Evolutionary conservation across 768 basidiomycete genomes (phyloP).

Genomic region (Infundibulicybe gibba): DNA sequence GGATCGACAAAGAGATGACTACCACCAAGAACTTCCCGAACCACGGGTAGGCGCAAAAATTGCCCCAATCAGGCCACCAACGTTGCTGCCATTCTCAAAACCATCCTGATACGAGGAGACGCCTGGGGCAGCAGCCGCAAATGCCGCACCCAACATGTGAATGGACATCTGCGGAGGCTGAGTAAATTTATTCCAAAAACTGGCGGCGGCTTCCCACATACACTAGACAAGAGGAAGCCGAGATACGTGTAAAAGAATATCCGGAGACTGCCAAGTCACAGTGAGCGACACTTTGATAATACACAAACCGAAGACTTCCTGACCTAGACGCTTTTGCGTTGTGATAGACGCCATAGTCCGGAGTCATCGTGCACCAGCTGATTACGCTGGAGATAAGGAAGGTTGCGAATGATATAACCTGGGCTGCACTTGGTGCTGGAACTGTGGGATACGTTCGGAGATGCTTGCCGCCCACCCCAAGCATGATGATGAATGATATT

Average conservation of each 20-base stretch:
- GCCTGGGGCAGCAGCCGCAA: slow-evolving; percentile 50
- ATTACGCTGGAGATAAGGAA: slow-evolving; percentile 34
- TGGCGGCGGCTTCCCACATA: slow-evolving; percentile 21
- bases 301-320: neutral
- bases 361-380: slow-evolving; percentile 39
- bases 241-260: slow-evolving; percentile 66
- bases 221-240: slow-evolving; percentile 59
- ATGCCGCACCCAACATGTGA: slow-evolving; percentile 65
- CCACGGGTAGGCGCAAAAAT: slow-evolving; percentile 56
- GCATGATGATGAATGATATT: slow-evolving; percentile 53
- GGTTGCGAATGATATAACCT: slow-evolving; percentile 30
- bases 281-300: neutral
- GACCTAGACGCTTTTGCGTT: slow-evolving; percentile 26
- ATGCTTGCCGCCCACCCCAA: slow-evolving; percentile 59
- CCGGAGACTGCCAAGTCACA: slow-evolving; percentile 30
- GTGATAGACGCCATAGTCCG: slow-evolving; percentile 45
- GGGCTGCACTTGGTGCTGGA: slow-evolving; percentile 22
- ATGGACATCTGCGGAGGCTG: slow-evolving; percentile 32
- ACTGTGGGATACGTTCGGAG: slow-evolving; percentile 30
- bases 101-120: slow-evolving; percentile 55
- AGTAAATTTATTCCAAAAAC: too few relatives aligned
- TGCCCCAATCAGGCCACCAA: slow-evolving; percentile 63
- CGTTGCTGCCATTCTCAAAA: slow-evolving; percentile 46
- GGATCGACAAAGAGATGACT: slow-evolving; percentile 70
- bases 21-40: slow-evolving; percentile 70